Evolutionary conservation across 83 land plant species (phyloP).

Genomic region (Thuja plicata): DNA sequence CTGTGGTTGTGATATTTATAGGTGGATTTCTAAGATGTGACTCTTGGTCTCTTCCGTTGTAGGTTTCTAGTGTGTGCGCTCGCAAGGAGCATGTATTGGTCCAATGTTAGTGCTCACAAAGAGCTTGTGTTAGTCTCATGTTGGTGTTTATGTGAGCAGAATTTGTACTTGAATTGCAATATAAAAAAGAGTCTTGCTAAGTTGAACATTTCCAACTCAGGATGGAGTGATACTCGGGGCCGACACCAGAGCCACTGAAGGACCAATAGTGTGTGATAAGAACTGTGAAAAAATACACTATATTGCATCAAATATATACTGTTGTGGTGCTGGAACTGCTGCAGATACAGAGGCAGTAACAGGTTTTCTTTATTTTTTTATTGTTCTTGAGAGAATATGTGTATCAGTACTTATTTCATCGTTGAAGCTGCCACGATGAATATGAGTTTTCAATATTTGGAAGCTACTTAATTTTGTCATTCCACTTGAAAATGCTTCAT

Average conservation of each 20-base stretch:
- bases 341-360: conserved; percentile 99
- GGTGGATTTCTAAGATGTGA: too few relatives aligned
- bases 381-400: background rate
- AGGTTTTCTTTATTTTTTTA: conserved; percentile 40
- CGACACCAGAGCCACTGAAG: conserved; percentile 99
- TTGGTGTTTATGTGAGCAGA: too few relatives aligned
- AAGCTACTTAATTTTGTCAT: background rate
- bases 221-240: conserved; percentile 99
- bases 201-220: conserved; percentile 28
- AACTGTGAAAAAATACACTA: conserved; percentile 99
- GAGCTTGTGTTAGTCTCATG: too few relatives aligned
- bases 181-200: background rate
- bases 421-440: background rate
- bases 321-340: conserved; percentile 99
- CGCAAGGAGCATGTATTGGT: too few relatives aligned
- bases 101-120: too few relatives aligned
- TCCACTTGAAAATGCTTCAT: background rate
- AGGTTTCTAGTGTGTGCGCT: too few relatives aligned
- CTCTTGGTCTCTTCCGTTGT: too few relatives aligned
- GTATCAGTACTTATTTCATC: background rate
- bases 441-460: background rate
- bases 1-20: too few relatives aligned
- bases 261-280: conserved; percentile 95
- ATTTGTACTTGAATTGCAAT: too few relatives aligned
- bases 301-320: conserved; percentile 95